Evolutionary conservation across 495 filamentous ascomycete genomes (phyloP).

Genomic region (Hypoxylon cercidicola): DNA sequence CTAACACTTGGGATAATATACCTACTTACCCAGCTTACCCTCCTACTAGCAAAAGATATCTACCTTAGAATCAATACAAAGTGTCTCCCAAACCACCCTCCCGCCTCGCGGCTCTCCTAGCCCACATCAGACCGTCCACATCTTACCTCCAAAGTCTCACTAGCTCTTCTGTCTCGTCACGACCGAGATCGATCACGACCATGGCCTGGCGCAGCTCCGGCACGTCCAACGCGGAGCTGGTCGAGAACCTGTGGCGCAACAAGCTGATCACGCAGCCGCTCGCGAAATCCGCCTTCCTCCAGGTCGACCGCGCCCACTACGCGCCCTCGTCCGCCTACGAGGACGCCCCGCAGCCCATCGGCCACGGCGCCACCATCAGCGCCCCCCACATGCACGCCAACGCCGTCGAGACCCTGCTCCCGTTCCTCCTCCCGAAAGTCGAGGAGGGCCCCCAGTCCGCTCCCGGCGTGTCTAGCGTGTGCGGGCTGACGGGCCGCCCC

Average conservation of each 20-base stretch:
- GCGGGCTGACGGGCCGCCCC: slow-evolving; percentile 15
- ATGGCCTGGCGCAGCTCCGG: slow-evolving; percentile 97
- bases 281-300: slow-evolving; percentile 82
- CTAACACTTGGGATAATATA: too few relatives aligned
- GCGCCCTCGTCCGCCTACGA: slow-evolving; percentile 72
- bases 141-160: neutral
- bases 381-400: slow-evolving; percentile 98
- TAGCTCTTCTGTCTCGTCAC: neutral
- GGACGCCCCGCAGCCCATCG: slow-evolving; percentile 91
- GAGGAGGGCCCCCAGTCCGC: slow-evolving; percentile 50
- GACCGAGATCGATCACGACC: slow-evolving; percentile 21
- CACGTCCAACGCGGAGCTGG: slow-evolving; percentile 75
- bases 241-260: slow-evolving; percentile 80
- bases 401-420: slow-evolving; percentile 74
- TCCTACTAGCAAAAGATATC: too few relatives aligned
- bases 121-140: neutral
- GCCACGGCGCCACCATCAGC: slow-evolving; percentile 87
- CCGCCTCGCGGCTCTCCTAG: neutral
- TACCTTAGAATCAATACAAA: slow-evolving; percentile 4
- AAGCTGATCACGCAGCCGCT: slow-evolving; percentile 74
- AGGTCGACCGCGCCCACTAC: slow-evolving; percentile 91
- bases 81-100: slow-evolving; percentile 24
- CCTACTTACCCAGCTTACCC: too few relatives aligned
- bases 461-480: neutral
- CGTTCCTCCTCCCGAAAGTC: slow-evolving; percentile 58